Evolutionary conservation across 1,139 yeast species (phyloP).

Genomic region (Geotrichum histeridarum): DNA sequence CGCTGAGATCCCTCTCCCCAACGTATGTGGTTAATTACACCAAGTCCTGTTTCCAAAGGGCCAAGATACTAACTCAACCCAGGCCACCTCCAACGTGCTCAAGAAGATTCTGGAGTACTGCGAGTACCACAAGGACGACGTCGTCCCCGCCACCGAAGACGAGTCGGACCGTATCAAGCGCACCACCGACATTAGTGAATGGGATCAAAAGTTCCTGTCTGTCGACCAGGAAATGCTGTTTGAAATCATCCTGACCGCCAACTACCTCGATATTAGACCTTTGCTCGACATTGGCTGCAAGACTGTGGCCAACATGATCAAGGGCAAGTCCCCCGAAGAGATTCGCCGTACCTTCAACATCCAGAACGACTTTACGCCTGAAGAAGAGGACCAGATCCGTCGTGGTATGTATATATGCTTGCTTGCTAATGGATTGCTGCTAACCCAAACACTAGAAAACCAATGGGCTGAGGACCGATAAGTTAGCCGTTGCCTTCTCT

Average conservation of each 20-base stretch:
- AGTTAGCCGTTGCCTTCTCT: not conserved
- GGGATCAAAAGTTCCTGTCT: conserved; percentile 94
- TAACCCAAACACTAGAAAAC: conserved; percentile 9
- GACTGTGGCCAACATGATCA: conserved; percentile 96
- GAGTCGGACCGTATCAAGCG: conserved; percentile 34
- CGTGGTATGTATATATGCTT: conserved; percentile 69
- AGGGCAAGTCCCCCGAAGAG: conserved; percentile 93
- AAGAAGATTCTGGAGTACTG: conserved; percentile 95
- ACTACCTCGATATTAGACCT: conserved; percentile 89
- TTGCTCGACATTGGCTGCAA: conserved; percentile 93
- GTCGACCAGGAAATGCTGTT: conserved; percentile 98
- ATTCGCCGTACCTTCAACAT: conserved; percentile 94
- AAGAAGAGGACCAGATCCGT: conserved; percentile 96
- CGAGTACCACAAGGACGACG: conserved; percentile 86
- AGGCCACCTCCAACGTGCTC: conserved; percentile 56
- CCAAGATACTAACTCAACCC: not conserved
- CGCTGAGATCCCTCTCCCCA: conserved; percentile 87
- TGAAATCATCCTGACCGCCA: conserved; percentile 93
- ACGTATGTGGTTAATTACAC: conserved; percentile 56
- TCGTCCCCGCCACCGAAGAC: conserved; percentile 38
- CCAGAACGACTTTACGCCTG: conserved; percentile 93
- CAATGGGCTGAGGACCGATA: conserved; percentile 21
- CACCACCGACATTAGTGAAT: conserved; percentile 60
- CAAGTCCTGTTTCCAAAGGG: not conserved
- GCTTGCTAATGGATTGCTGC: conserved; percentile 57